Conservation (phyloP, 208 protist genomes). For the Phytomonas serpens region DNA sequence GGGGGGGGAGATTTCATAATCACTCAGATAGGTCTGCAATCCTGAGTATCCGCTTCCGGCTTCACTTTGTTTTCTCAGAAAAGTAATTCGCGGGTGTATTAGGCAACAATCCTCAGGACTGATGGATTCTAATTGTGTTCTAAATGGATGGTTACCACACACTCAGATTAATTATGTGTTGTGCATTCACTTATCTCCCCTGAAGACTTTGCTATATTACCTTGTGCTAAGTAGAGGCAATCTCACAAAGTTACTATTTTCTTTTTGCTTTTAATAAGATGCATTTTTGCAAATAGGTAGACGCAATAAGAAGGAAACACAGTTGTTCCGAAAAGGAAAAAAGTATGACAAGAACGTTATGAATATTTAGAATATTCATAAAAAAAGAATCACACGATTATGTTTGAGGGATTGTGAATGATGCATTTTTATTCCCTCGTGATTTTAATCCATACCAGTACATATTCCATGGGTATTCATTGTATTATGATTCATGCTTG, state of each 20-base stretch:
- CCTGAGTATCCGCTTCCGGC: background rate
- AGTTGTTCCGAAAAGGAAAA: background rate
- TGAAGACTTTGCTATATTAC: background rate
- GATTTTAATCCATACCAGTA: background rate
- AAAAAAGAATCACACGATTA: conserved; percentile 6
- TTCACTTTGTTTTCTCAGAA: background rate
- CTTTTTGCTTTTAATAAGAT: background rate
- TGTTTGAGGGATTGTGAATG: background rate
- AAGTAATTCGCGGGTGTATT: background rate
- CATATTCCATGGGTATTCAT: background rate
- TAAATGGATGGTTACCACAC: background rate
- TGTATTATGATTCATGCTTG: background rate
- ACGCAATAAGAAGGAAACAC: background rate
- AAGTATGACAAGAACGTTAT: background rate
- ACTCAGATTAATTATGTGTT: no score
- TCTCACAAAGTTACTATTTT: background rate
- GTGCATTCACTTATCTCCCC: background rate
- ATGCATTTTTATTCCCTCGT: background rate
- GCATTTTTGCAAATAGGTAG: background rate
- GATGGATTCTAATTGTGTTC: background rate
- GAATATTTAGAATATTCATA: conserved; percentile 1
- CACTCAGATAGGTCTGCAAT: background rate
- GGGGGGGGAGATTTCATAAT: background rate
- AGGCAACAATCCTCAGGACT: background rate
- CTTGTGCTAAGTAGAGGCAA: background rate